Evolutionary conservation across 1,284 basidiomycete genomes (phyloP).

Genomic region (Trichosporon sp.): DNA sequence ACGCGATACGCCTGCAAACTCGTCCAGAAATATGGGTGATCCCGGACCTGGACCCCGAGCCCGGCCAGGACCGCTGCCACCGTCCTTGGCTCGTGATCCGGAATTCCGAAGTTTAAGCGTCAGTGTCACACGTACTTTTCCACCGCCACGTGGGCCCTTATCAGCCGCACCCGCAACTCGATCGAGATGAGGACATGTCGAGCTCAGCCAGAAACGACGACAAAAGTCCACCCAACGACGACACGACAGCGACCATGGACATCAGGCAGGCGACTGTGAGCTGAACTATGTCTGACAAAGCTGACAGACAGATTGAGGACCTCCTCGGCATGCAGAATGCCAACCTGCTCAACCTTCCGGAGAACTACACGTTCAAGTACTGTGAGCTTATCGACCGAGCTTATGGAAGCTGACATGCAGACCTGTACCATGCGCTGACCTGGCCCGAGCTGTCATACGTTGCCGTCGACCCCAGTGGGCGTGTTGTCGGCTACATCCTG

Average conservation of each 20-base stretch:
- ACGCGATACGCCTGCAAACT: neutral
- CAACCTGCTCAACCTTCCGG: conserved; percentile 79
- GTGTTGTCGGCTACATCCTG: conserved; percentile 89
- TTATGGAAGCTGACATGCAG: conserved; percentile 50
- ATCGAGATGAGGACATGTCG: conserved; percentile 1
- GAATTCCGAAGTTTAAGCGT: neutral
- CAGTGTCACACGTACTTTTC: neutral
- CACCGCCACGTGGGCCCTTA: neutral
- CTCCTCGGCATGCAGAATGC: conserved; percentile 86
- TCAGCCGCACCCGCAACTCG: neutral
- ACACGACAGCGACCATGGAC: conserved; percentile 46
- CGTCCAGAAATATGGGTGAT: neutral
- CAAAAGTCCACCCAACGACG: neutral
- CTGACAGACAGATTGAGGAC: conserved; percentile 54
- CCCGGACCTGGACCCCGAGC: neutral
- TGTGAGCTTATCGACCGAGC: conserved; percentile 56
- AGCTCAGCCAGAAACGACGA: neutral
- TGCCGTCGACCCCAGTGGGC: conserved; percentile 80
- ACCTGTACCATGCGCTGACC: conserved; percentile 79
- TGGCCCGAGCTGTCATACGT: conserved; percentile 95
- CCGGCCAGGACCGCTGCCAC: neutral
- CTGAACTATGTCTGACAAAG: neutral
- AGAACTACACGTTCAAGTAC: conserved; percentile 81
- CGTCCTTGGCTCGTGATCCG: neutral
- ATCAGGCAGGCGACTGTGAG: conserved; percentile 53